Base-by-base conservation (phyloP, 345 rosid species). In the Punica granatum region DNA sequence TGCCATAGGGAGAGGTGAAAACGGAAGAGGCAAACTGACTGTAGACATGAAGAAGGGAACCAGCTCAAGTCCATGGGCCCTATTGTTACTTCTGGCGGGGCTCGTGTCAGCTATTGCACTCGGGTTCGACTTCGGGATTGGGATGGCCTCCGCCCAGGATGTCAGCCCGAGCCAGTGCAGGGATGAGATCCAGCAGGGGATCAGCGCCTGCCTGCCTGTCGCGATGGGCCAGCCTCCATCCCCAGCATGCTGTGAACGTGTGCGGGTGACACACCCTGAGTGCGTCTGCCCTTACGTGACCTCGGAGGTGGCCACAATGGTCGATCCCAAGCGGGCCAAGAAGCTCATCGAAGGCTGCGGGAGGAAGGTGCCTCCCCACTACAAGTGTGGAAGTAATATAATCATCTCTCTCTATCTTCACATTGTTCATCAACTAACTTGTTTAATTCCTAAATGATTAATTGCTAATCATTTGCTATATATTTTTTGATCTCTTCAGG, bases 361-460 rank as follows among this genome's bases (percentile, higher is more conserved):
- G 63, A 70, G 73, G 41, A 63, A 48, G 35, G 31, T 70, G 25
- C 41, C 73, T 36, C 41, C 62, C 21, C 37, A 70, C 42, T 64
- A 61, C 67, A 70, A 63, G 33, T 70, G 73, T 30, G 67, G 73
- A 63, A 70, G 73, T 63, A 70, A 70, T 11, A 63, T 4, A 0
- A 11, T 31, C 64, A 7, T 68, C 43, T 58, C 23, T 28, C 63
- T 0, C 26, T 0, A n/a, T 7, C 35, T 56, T 39, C 54, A 28
- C 26, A 34, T 6, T 3, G 3, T 28, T 23, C 9, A 41, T 46
- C 34, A 4, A 0, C 36, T 37, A 5, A 37, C 41, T n/a, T n/a
- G n/a, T n/a, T n/a, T n/a, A n/a, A n/a, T n/a, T n/a, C n/a, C n/a
- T n/a, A n/a, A n/a, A n/a, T n/a, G n/a, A n/a, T n/a, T n/a, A 37